phyloP scores from a whole-genome alignment of 352 stramenopile genomes.

The Phytophthora hybrid region DNA sequence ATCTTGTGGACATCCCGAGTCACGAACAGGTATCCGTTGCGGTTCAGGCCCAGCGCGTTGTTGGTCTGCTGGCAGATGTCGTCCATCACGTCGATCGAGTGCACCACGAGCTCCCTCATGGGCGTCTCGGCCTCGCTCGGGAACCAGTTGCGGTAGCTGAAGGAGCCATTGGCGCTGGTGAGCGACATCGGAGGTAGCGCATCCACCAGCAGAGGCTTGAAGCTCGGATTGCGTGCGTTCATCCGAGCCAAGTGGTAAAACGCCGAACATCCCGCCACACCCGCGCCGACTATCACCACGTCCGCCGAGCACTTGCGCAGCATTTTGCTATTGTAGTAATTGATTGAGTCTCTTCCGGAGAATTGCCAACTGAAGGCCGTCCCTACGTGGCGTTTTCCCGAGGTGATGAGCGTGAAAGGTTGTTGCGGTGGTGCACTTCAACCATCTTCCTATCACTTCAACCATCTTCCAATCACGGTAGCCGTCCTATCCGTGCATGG shows the following conservation, averaged over 20 bases:
- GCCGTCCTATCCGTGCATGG: too few species aligned
- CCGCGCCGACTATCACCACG: constrained; percentile 77
- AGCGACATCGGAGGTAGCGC: constrained; percentile 70
- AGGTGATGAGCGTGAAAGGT: constrained; percentile 27
- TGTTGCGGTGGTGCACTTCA: constrained; percentile 18
- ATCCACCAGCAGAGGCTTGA: constrained; percentile 81
- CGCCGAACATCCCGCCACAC: constrained; percentile 78
- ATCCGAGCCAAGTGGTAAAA: constrained; percentile 79
- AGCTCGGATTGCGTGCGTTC: constrained; percentile 63
- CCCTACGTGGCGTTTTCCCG: background rate
- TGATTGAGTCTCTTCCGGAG: background rate
- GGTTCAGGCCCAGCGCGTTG: constrained; percentile 77
- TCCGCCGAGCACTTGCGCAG: constrained; percentile 64
- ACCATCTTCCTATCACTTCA: constrained; percentile 22
- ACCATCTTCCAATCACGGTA: constrained; percentile 35
- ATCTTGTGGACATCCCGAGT: constrained; percentile 62
- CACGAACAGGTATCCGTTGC: constrained; percentile 85
- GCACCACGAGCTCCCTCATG: constrained; percentile 75
- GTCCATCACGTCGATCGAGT: constrained; percentile 82
- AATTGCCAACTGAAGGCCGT: constrained; percentile 30
- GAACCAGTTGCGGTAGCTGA: constrained; percentile 89
- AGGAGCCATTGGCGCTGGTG: constrained; percentile 82
- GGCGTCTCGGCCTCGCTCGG: constrained; percentile 69
- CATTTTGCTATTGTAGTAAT: constrained; percentile 19
- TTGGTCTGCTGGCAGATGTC: constrained; percentile 63